Evolutionary conservation across 768 basidiomycete genomes (phyloP).

Genomic region (Naganishia antarctica): DNA sequence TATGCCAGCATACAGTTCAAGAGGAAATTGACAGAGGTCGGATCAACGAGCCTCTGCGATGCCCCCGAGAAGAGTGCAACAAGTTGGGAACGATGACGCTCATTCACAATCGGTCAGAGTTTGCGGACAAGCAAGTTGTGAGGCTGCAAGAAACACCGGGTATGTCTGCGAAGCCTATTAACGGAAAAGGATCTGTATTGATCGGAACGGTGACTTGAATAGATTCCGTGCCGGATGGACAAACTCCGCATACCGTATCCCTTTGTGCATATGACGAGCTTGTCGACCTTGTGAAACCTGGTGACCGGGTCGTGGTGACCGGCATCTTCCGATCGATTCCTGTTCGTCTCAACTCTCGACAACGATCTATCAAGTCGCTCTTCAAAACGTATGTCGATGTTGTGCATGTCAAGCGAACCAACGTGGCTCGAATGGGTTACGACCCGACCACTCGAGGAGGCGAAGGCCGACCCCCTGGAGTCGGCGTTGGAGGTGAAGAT

Average conservation of each 20-base stretch:
- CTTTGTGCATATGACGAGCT: constrained; percentile 97
- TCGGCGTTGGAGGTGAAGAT: constrained; percentile 62
- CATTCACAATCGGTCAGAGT: constrained; percentile 94
- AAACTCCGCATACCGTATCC: constrained; percentile 95
- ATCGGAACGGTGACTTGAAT: not conserved
- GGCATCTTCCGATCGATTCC: constrained; percentile 94
- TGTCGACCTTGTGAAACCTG: constrained; percentile 92
- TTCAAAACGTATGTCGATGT: constrained; percentile 98
- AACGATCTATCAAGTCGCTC: constrained; percentile 83
- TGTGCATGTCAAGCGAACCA: constrained; percentile 78
- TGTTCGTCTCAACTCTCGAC: constrained; percentile 88
- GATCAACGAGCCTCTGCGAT: constrained; percentile 85
- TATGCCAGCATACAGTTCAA: constrained; percentile 93
- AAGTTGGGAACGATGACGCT: constrained; percentile 85
- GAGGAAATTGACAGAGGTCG: constrained; percentile 97
- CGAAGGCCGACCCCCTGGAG: constrained; percentile 62
- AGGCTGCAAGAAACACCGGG: constrained; percentile 89
- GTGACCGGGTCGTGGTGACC: constrained; percentile 81
- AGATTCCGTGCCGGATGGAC: constrained; percentile 95
- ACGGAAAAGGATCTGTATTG: not conserved
- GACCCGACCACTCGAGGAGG: constrained; percentile 67
- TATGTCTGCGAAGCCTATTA: constrained; percentile 26
- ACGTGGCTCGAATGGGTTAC: constrained; percentile 61
- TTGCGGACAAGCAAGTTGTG: constrained; percentile 91
- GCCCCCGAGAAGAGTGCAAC: constrained; percentile 88